phyloP scores from a whole-genome alignment of 2,329 filamentous ascomycete species.

The Ophiocordyceps camponoti-rufipedis region DNA sequence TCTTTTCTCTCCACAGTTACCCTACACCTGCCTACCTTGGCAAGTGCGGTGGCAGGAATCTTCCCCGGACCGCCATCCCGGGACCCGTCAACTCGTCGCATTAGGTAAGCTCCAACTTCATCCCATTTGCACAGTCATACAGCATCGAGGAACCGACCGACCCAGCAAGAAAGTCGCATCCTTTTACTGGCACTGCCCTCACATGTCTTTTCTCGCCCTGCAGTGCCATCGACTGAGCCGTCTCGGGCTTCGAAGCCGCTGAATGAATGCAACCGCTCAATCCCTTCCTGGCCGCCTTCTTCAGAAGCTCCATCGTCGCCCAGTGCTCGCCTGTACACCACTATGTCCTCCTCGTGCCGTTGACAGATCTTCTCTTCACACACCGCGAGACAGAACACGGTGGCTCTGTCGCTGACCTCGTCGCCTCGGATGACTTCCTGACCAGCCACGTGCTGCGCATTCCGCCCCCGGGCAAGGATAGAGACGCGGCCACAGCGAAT shows the following conservation, averaged over 20 bases:
- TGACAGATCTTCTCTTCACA: slow-evolving; percentile 78
- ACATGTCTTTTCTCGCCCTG: slow-evolving; percentile 1
- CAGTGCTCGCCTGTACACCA: slow-evolving; percentile 87
- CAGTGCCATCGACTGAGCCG: neutral
- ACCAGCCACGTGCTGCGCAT: slow-evolving; percentile 92
- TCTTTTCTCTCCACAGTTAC: too few species aligned
- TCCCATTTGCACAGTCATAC: too few species aligned
- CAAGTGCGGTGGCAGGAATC: too few species aligned
- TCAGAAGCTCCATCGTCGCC: slow-evolving; percentile 78
- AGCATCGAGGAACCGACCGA: too few species aligned
- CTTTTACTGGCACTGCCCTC: neutral
- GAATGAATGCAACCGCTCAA: slow-evolving; percentile 87
- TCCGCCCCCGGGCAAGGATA: slow-evolving; percentile 41
- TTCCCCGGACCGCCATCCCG: too few species aligned
- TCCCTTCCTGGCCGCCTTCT: slow-evolving; percentile 96
- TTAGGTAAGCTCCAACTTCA: too few species aligned
- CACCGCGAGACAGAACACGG: slow-evolving; percentile 77
- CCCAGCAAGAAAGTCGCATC: too few species aligned
- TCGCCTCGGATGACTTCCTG: slow-evolving; percentile 83
- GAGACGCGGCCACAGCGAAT: slow-evolving; percentile 42
- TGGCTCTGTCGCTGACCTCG: slow-evolving; percentile 58
- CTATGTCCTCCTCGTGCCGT: slow-evolving; percentile 84
- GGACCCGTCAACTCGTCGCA: too few species aligned
- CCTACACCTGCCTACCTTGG: too few species aligned
- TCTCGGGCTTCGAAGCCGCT: slow-evolving; percentile 7